Conservation (phyloP, 2,329 filamentous ascomycete species). For the Aspergillus brasiliensis region DNA sequence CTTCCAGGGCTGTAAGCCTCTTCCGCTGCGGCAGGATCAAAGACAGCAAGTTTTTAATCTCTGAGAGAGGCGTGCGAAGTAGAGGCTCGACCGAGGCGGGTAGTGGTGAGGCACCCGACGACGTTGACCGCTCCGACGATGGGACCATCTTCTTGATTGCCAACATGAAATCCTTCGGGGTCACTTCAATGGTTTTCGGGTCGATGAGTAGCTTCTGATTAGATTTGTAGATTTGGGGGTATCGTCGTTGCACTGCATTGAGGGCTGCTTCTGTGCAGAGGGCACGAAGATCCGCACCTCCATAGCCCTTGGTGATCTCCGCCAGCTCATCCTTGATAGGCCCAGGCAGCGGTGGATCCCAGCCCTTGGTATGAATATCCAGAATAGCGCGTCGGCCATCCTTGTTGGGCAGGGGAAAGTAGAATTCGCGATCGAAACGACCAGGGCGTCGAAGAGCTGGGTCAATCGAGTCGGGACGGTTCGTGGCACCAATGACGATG, state of each 20-base stretch:
- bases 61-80: constrained; percentile 69
- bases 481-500: constrained; percentile 98
- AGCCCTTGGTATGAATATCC: constrained; percentile 92
- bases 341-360: constrained; percentile 74
- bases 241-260: constrained; percentile 92
- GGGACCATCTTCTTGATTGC: constrained; percentile 95
- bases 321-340: constrained; percentile 79
- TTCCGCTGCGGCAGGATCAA: constrained; percentile 81
- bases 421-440: constrained; percentile 96
- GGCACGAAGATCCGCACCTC: constrained; percentile 90
- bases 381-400: constrained; percentile 82
- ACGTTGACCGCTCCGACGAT: constrained; percentile 86
- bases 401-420: constrained; percentile 87
- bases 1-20: constrained; percentile 84
- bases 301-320: constrained; percentile 91
- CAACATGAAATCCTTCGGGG: constrained; percentile 94
- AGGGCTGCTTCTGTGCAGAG: constrained; percentile 94
- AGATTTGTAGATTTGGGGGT: constrained; percentile 92
- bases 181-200: constrained; percentile 77
- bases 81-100: constrained; percentile 80
- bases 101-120: constrained; percentile 79
- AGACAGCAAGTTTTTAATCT: constrained; percentile 71
- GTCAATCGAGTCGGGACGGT: constrained; percentile 93
- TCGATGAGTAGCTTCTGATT: constrained; percentile 89
- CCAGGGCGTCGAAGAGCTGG: constrained; percentile 92